Evolutionary conservation across 352 stramenopile species (phyloP), one percentile per base, ranked within the genome.

Genomic region (Pythium scleroteichum): DNA sequence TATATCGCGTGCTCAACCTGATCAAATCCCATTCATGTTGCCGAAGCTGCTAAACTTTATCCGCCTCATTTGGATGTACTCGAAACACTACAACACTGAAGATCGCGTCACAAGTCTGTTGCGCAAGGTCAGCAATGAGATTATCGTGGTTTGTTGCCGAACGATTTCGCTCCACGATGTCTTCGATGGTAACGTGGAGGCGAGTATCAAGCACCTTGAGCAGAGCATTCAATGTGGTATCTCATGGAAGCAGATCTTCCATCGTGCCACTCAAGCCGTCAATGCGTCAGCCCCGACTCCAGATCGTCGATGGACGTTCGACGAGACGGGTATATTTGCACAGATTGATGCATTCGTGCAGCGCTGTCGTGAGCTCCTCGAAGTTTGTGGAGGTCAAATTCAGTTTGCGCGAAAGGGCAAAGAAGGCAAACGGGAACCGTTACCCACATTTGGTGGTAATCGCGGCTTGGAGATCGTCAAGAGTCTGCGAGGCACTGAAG

Each of bases 321-420:
- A 98, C 48, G 93, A 98, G 49, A 95, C 92, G 0, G 92, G 87
- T 1, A 98, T 98, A 62, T 98, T 98, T 62, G 95, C 95, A 1
- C 90, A 98, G 66, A 97, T 98, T 40, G 94, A 98, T 53, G 95
- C 95, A 2, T 98, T 98, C 55, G 90, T 98, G 10, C 95, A 98
- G 76, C 87, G 95, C 17, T 98, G 95, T 54, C 83, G 90, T 9
- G 95, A 98, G 59, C 71, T 98, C 0, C 64, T 98, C 8, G 93
- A 98, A 71, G 90, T 98, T 0, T 98, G 95, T 64, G 92, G 97
- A 54, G 92, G 89, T 0, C 94, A 98, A 66, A 95, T 98, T 32
- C 95, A 99, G 72, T 98, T 99, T 70, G 87, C 90, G 1, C 79
- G 94, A 5, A 97, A 97, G 56, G 71, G 80, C 40, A 78, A 80